A percentile compares a stretch with the other conserved stretches of the same genome.
Evolutionary conservation across 345 rosid species (phyloP).

Genomic region (Populus ilicifolia): DNA sequence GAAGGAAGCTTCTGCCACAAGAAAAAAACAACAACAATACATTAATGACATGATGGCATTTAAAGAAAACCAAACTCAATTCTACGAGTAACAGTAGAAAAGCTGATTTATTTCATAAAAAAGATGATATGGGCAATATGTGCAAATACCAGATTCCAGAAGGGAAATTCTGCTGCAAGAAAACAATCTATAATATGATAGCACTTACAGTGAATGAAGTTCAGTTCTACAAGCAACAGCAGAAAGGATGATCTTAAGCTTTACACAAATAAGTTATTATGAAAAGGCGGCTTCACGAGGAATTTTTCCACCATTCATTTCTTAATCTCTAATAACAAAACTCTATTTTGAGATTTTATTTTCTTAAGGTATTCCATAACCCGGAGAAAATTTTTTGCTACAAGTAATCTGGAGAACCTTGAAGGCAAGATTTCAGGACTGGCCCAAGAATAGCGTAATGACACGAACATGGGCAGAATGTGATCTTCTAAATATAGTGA

Average conservation of each 20-base stretch:
- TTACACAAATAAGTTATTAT: neutral
- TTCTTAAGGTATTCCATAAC: neutral
- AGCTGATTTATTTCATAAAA: neutral
- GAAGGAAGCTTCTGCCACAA: conserved; percentile 69
- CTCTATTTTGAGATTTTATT: neutral
- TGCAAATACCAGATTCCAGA: conserved; percentile 79
- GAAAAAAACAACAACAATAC: conserved; percentile 3
- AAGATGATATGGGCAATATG: conserved; percentile 36
- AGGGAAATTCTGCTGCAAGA: conserved; percentile 60
- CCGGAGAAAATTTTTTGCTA: neutral
- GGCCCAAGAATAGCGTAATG: neutral
- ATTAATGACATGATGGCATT: neutral
- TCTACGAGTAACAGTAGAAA: neutral
- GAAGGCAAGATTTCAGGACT: neutral
- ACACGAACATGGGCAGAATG: neutral
- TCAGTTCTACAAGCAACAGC: neutral
- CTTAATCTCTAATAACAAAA: neutral
- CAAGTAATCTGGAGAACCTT: neutral
- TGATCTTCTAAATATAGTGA: neutral
- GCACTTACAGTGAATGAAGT: neutral
- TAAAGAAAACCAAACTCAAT: neutral
- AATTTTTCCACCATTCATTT: neutral
- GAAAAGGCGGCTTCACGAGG: neutral
- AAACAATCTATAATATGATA: conserved; percentile 1
- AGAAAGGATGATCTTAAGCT: neutral